phyloP scores from a whole-genome alignment of 1,139 yeast species.

The Martiniozyma asiatica region DNA sequence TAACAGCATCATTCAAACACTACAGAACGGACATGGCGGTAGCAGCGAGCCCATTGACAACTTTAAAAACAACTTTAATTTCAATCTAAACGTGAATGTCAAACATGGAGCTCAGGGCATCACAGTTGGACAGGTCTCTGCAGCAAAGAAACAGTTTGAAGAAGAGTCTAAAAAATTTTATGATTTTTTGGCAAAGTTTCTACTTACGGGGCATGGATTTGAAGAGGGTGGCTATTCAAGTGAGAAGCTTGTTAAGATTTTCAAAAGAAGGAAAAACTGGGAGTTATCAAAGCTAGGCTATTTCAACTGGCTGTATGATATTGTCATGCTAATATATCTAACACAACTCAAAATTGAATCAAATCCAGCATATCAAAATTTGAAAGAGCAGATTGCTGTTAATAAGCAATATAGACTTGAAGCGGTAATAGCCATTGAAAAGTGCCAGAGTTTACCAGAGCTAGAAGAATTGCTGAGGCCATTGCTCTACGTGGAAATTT shows the following conservation, averaged over 20 bases:
- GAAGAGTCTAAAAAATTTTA: slow-evolving; percentile 65
- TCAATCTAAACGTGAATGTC: too few species aligned
- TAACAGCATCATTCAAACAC: too few species aligned
- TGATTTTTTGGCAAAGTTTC: slow-evolving; percentile 58
- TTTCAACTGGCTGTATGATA: slow-evolving; percentile 48
- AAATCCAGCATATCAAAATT: too few species aligned
- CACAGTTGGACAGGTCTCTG: slow-evolving; percentile 6
- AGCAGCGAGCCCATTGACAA: too few species aligned
- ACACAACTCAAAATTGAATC: neutral
- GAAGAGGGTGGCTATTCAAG: slow-evolving; percentile 1
- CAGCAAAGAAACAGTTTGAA: slow-evolving; percentile 39
- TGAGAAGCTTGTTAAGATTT: slow-evolving; percentile 45
- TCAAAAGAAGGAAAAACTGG: slow-evolving; percentile 47
- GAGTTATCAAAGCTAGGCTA: slow-evolving; percentile 66
- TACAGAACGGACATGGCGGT: too few species aligned
- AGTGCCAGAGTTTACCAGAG: neutral
- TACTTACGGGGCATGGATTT: slow-evolving; percentile 47
- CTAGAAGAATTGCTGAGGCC: neutral
- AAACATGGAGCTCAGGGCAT: too few species aligned
- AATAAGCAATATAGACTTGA: too few species aligned
- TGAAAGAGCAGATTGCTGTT: too few species aligned
- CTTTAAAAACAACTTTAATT: too few species aligned
- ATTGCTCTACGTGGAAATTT: slow-evolving; percentile 1
- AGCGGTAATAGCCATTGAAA: slow-evolving; percentile 7
- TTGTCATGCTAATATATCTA: slow-evolving; percentile 28